A percentile compares a stretch with the other conserved stretches of the same genome.
phyloP scores from a whole-genome alignment of 208 protist species.

The Phytomonas francai region DNA sequence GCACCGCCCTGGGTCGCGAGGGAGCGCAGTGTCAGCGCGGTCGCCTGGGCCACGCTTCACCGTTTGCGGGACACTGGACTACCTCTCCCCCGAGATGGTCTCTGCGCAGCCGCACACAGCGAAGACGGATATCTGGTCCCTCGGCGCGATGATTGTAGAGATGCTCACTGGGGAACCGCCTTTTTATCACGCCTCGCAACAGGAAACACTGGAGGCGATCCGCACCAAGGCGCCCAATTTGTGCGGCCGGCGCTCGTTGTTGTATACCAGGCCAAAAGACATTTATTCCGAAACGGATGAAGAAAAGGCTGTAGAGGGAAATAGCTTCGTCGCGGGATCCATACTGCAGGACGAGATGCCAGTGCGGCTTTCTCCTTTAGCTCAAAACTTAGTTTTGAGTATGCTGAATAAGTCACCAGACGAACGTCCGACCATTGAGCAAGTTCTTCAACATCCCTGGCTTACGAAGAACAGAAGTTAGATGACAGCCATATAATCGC shows the following conservation, averaged over 20 bases:
- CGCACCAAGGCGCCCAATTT: slow-evolving; percentile 28
- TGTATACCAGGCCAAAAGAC: too few relatives aligned
- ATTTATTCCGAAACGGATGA: too few relatives aligned
- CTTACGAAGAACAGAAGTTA: slow-evolving; percentile 8
- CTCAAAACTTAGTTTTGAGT: slow-evolving; percentile 23
- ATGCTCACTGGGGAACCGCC: slow-evolving; percentile 73
- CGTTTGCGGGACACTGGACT: slow-evolving; percentile 97
- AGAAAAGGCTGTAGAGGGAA: too few relatives aligned
- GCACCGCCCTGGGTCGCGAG: background rate
- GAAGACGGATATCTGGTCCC: slow-evolving; percentile 86
- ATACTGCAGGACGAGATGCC: background rate
- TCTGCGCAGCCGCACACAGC: slow-evolving; percentile 32
- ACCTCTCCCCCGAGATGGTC: slow-evolving; percentile 98
- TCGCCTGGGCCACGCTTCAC: slow-evolving; percentile 12
- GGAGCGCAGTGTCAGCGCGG: slow-evolving; percentile 9
- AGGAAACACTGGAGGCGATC: slow-evolving; percentile 60
- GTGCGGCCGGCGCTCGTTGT: background rate
- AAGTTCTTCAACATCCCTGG: slow-evolving; percentile 67
- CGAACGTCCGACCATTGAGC: slow-evolving; percentile 39
- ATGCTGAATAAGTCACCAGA: slow-evolving; percentile 63
- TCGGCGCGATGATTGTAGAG: slow-evolving; percentile 77
- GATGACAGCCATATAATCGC: slow-evolving; percentile 1
- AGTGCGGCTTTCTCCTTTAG: slow-evolving; percentile 18
- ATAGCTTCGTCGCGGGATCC: background rate
- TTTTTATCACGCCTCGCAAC: slow-evolving; percentile 44